Evolutionary conservation across 352 stramenopile genomes (phyloP), one percentile per base, ranked within the genome.

Genomic region (Globisporangium irregulare): DNA sequence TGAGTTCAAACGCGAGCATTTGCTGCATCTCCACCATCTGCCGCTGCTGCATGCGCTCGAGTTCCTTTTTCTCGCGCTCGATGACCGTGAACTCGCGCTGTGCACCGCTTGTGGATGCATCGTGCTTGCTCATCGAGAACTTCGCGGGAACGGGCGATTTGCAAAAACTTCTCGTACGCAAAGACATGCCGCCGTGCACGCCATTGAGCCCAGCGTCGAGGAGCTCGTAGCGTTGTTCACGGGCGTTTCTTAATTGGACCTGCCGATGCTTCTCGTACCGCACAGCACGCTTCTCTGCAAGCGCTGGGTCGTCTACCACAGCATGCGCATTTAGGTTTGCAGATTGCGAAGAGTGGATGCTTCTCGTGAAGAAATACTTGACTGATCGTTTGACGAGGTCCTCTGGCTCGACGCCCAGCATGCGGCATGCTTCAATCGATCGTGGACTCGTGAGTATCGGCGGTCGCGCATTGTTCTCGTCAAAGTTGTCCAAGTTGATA

Each of bases 1-100:
- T 83, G 32, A 91, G 70, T 58, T 94, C 86, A 64, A 90, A 90
- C 14, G 72, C 68, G 0, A 92, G 66, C 70, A 92, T 75, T 50
- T 93, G 84, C 70, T 94, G 84, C 77, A 93, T 81, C 46, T 93
- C 86, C 1, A 81, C 66, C 0, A 79, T 71, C 66, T 92, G 87
- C 0, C 87, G 87, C 22, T 79, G 76, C 61, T 82, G 78, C 27
- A 94, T 93, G n/a, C 83, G 78, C 58, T 91, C 83, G 1, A 94
- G 66, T 43, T 89, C 80, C 25, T 73, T 73, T 53, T 89, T 90
- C 61, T 95, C 87, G 0, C 76, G 76, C 59, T 90, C 79, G 22
- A 94, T 76, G n/a, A 84, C 73, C 0, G 75, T 84, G 48, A 76
- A 83, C n/a, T 90, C 82, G 15, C 71, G 64, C 14, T 73, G 58